A percentile compares a stretch with the other conserved stretches of the same genome.
Conservation (phyloP, 768 basidiomycete species). For the Phylloporus sp. region DNA sequence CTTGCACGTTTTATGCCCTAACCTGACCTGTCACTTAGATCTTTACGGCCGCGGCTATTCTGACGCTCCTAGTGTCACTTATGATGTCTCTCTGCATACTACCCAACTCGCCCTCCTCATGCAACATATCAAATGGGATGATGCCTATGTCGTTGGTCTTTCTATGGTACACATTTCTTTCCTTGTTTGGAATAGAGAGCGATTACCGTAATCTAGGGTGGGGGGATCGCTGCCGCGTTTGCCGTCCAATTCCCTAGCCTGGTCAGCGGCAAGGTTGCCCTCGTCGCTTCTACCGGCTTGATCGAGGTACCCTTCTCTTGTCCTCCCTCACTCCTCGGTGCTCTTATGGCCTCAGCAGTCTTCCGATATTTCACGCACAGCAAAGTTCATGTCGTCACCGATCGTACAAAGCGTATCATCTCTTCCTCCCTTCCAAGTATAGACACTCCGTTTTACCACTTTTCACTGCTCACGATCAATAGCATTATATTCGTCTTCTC, state of each 20-base stretch:
- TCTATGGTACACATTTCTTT: conserved; percentile 56
- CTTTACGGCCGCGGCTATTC: conserved; percentile 82
- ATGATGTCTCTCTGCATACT: conserved; percentile 61
- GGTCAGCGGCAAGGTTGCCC: conserved; percentile 57
- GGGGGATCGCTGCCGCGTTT: conserved; percentile 70
- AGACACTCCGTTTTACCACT: conserved; percentile 14
- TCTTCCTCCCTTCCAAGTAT: conserved; percentile 57
- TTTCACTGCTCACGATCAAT: neutral
- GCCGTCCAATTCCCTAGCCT: conserved; percentile 68
- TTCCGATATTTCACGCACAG: conserved; percentile 64
- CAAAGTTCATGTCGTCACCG: conserved; percentile 76
- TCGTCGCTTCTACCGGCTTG: conserved; percentile 69
- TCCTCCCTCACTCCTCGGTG: neutral
- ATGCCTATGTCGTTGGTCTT: conserved; percentile 60
- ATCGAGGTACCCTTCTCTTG: conserved; percentile 46
- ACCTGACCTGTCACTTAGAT: conserved; percentile 41
- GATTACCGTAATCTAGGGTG: conserved; percentile 48
- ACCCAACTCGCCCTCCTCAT: conserved; percentile 81
- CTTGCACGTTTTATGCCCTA: neutral
- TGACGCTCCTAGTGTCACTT: conserved; percentile 68
- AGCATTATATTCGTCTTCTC: conserved; percentile 54
- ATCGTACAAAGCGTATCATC: conserved; percentile 65
- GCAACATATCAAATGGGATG: conserved; percentile 72
- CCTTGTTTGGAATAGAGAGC: conserved; percentile 4
- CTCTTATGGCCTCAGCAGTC: conserved; percentile 36